These are phyloP conservation scores for Penicillium hesseltinei DNA, from an alignment of 2,329 filamentous ascomycete species.

Conservation along the genomic window DNA sequence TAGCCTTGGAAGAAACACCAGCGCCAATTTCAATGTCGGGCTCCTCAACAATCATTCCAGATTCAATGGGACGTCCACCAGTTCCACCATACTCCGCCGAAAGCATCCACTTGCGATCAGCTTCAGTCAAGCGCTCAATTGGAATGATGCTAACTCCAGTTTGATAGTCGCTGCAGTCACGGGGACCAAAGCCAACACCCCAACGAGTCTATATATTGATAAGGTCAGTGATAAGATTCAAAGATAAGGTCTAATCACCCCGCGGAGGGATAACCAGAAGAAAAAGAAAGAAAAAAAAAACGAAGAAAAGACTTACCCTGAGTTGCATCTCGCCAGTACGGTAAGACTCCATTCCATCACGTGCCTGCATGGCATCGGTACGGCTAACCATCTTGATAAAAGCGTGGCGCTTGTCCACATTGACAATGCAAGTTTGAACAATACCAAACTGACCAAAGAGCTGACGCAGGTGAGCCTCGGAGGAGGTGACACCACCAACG, in stretches of 20 bases:
- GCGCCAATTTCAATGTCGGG: constrained; percentile 98
- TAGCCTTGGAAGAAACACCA: constrained; percentile 86
- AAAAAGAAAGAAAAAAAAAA: no score
- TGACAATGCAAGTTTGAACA: constrained; percentile 97
- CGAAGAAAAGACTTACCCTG: constrained; percentile 53
- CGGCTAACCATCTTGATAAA: constrained; percentile 98
- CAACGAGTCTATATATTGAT: constrained; percentile 69
- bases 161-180: constrained; percentile 94
- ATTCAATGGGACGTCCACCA: constrained; percentile 75
- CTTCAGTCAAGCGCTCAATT: constrained; percentile 87
- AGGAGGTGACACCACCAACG: constrained; percentile 87
- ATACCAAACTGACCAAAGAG: constrained; percentile 80
- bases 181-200: constrained; percentile 95
- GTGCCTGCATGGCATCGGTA: constrained; percentile 76
- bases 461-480: constrained; percentile 75
- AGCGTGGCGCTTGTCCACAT: constrained; percentile 95
- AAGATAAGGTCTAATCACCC: background rate
- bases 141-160: constrained; percentile 92
- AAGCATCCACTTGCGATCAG: constrained; percentile 95
- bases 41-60: constrained; percentile 88
- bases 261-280: background rate
- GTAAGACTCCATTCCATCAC: constrained; percentile 80
- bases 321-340: constrained; percentile 71
- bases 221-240: background rate
- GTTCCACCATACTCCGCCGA: constrained; percentile 92